These are phyloP conservation scores for Herpetomonas samuelpessoai DNA, from an alignment of 208 protist species.

Conservation along the genomic window DNA sequence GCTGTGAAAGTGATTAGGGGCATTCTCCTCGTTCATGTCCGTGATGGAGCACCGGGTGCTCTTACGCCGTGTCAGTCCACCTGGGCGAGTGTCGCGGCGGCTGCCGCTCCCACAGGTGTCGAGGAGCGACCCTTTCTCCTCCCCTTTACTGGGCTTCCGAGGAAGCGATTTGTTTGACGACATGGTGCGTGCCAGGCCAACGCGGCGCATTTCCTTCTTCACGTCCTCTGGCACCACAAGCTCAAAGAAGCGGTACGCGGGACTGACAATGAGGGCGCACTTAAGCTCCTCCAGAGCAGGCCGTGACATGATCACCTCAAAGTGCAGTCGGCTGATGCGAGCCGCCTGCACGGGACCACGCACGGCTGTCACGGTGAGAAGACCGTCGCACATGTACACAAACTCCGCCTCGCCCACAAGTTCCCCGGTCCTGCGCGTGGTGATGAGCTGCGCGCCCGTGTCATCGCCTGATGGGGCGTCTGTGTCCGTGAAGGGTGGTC, in stretches of 20 bases:
- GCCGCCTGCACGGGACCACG: conserved; percentile 45
- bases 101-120: neutral
- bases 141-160: too few relatives aligned
- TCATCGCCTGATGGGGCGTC: too few relatives aligned
- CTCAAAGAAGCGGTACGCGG: conserved; percentile 53
- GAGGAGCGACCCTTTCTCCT: conserved; percentile 1
- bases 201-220: conserved; percentile 37
- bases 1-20: too few relatives aligned
- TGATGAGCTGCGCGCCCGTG: neutral
- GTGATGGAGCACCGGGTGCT: too few relatives aligned
- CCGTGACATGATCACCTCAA: conserved; percentile 52
- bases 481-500: too few relatives aligned
- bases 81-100: neutral
- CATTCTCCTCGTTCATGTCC: too few relatives aligned
- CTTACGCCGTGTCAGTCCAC: too few relatives aligned
- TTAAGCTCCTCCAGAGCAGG: conserved; percentile 43
- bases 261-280: conserved; percentile 35
- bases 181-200: conserved; percentile 22
- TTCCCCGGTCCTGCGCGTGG: conserved; percentile 18
- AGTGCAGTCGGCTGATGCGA: conserved; percentile 58
- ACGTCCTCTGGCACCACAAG: conserved; percentile 34
- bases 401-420: conserved; percentile 61
- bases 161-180: conserved; percentile 1
- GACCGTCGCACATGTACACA: conserved; percentile 45
- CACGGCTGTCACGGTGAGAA: conserved; percentile 37